phyloP scores from a whole-genome alignment of 352 stramenopile species.

The Thraustochytrium sp. region DNA sequence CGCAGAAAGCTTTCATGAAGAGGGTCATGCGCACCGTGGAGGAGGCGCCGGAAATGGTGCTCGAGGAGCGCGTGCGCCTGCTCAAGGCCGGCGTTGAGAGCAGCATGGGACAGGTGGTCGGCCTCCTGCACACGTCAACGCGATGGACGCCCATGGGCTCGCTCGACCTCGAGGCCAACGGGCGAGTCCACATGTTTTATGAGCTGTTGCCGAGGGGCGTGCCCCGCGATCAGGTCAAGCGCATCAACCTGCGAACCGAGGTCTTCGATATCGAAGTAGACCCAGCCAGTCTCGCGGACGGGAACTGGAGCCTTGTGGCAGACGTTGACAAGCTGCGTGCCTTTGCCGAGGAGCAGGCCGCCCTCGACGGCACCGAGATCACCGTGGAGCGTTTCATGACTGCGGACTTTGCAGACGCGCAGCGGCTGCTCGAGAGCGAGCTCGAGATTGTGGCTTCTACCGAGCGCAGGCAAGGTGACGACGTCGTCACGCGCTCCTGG shows the following conservation, averaged over 20 bases:
- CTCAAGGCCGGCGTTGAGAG: conserved; percentile 9
- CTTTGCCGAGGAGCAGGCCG: background rate
- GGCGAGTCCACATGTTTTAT: background rate
- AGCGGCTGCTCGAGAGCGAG: background rate
- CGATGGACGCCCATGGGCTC: background rate
- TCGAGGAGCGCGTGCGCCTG: conserved; percentile 14
- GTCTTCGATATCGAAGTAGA: background rate
- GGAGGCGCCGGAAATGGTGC: background rate
- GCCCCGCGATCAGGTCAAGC: background rate
- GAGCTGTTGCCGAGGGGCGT: background rate
- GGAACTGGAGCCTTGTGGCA: background rate
- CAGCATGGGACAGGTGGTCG: background rate
- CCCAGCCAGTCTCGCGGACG: background rate
- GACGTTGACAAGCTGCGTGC: background rate
- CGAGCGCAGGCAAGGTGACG: background rate
- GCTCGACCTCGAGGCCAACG: background rate
- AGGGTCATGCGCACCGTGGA: background rate
- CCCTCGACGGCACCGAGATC: background rate
- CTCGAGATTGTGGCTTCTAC: background rate
- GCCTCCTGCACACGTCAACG: conserved; percentile 3
- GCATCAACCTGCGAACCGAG: background rate
- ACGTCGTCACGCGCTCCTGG: background rate
- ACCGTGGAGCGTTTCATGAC: background rate
- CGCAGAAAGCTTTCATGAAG: conserved; percentile 12
- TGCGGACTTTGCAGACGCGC: background rate